A percentile compares a stretch with the other conserved stretches of the same genome.
Conservation (phyloP, 2,329 filamentous ascomycete species). For the Aaosphaeria pasadenensis region DNA sequence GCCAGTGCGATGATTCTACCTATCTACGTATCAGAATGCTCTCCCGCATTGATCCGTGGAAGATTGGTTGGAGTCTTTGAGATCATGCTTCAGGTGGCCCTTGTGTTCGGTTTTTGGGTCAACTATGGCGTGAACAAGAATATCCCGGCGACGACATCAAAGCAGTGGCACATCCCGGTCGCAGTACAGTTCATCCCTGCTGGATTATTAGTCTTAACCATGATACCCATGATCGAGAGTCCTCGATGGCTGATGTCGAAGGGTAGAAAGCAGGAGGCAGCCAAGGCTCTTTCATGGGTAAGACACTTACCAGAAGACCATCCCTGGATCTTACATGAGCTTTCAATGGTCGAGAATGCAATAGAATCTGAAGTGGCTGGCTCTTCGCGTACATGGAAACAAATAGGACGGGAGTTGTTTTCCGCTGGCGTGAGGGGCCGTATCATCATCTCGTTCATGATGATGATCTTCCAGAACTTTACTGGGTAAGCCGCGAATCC, state of each 20-base stretch:
- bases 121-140: slow-evolving; percentile 16
- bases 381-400: not conserved
- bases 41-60: slow-evolving; percentile 58
- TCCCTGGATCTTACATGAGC: slow-evolving; percentile 1
- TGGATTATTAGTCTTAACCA: slow-evolving; percentile 36
- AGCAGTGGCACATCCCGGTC: slow-evolving; percentile 17
- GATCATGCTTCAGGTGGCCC: slow-evolving; percentile 35
- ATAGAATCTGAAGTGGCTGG: not conserved
- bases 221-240: slow-evolving; percentile 44
- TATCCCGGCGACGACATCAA: slow-evolving; percentile 4
- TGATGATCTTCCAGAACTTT: slow-evolving; percentile 4
- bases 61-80: slow-evolving; percentile 49
- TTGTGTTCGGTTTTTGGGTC: slow-evolving; percentile 54
- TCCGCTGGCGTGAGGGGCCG: not conserved
- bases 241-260: slow-evolving; percentile 39
- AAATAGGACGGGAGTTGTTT: slow-evolving; percentile 2
- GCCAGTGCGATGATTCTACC: slow-evolving; percentile 54
- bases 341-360: slow-evolving; percentile 2
- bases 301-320: slow-evolving; percentile 2
- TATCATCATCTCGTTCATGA: slow-evolving; percentile 1
- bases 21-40: slow-evolving; percentile 55
- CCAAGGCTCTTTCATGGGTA: slow-evolving; percentile 4
- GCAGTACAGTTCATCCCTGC: slow-evolving; percentile 18
- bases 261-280: slow-evolving; percentile 28
- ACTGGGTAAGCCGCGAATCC: slow-evolving; percentile 1